Base-by-base conservation (phyloP, 345 rosid genomes). In the Euphorbia tirucalli region DNA sequence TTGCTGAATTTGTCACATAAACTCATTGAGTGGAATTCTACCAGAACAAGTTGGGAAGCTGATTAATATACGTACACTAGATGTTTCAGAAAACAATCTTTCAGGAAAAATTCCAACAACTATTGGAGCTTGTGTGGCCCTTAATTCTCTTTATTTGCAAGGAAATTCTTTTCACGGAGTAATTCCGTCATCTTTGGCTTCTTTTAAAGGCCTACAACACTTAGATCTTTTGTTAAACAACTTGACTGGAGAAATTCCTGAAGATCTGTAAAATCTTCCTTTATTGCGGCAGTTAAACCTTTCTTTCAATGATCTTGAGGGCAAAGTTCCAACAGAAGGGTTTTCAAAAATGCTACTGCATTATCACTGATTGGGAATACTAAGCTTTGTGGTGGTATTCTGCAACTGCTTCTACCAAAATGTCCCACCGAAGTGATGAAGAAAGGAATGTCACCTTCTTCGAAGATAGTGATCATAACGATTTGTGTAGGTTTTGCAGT, bases 331-430 rank as follows among this genome's bases (percentile, higher is more conserved):
- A 7, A 3, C 1, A 11, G 18, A 65, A 66, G 85, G 89, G 64
- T 77, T 2, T 85, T 85, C 64, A 30, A 19, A 54, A 80, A 83
- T 63, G 60, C 49, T 1, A 85, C 81, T 59, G 71, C 59, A 9
- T 11, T 75, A 37, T 79, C 78, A 0, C 5, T 87, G 28, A 2
- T 14, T 0, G 84, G 85, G 14, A 85, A 84, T 19, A 6, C 1
- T 10, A 68, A 77, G 11, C 77, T 83, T n/a, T 85, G 85, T 50
- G 85, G 86, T 14, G 88, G 86, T 10, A n/a, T 68, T 16, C 30
- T 21, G 0, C 60, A 72, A 7, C 31, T 75, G 11, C 35, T 61
- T 19, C 48, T 82, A 39, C 50, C 71, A 11, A 52, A 39, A 7
- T 82, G 85, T 11, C 50, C 58, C 35, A 18, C 25, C 8, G 54